Conservation (phyloP, 805 yeast genomes). For the Yarrowia yakushimensis region DNA sequence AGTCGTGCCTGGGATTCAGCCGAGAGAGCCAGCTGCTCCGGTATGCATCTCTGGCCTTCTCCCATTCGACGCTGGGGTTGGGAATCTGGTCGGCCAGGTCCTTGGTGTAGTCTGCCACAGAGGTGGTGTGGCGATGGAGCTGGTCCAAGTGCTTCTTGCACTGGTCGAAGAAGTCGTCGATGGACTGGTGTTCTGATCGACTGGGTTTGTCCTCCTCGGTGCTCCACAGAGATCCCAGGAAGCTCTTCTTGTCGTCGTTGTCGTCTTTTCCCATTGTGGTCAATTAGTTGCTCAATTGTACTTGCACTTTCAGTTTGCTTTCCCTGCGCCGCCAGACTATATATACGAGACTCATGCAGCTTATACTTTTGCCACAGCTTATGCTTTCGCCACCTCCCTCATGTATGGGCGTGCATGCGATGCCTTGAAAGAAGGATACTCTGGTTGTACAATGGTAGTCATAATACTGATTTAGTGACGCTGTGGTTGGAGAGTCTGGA, state of each 20-base stretch:
- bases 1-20: not conserved
- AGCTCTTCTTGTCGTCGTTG: conserved; percentile 15
- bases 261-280: conserved; percentile 20
- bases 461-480: too few relatives aligned
- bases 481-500: too few relatives aligned
- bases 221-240: conserved; percentile 20
- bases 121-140: conserved; percentile 14
- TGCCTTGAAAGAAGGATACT: too few relatives aligned
- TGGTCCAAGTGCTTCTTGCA: conserved; percentile 22
- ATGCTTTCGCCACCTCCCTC: too few relatives aligned
- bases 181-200: conserved; percentile 1
- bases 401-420: too few relatives aligned
- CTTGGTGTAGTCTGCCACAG: conserved; percentile 17
- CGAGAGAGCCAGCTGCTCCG: conserved; percentile 15
- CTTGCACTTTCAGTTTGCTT: not conserved
- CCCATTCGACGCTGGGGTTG: conserved; percentile 4
- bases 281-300: not conserved
- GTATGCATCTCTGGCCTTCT: conserved; percentile 1
- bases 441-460: too few relatives aligned
- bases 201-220: not conserved
- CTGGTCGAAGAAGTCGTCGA: conserved; percentile 21
- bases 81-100: not conserved
- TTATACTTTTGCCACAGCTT: too few relatives aligned
- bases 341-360: too few relatives aligned
- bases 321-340: not conserved